Base-by-base conservation (phyloP, 129 eudicot species). In the Helichrysum umbraculigerum region DNA sequence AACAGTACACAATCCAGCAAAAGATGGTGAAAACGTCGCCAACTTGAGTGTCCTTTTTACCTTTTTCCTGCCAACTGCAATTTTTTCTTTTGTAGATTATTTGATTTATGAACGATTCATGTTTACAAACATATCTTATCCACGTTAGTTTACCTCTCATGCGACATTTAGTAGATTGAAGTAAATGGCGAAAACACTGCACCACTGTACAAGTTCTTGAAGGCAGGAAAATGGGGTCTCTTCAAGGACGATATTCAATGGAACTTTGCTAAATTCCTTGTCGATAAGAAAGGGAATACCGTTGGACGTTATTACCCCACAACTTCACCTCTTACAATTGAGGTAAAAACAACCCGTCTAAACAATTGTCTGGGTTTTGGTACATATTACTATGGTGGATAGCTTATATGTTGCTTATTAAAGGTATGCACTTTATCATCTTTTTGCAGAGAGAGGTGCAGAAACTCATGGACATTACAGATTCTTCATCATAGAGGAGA, bases 281-380 rank as follows among this genome's bases (percentile, higher is more conserved):
- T 93, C 3, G 88, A 83, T 70, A 86, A 74, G 77, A 77, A 78
- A 11, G 98, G 98, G 66, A 88, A 86, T 34, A 81, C 87, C 52
- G 89, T 88, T 33, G 89, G 83, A 83, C 96, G 96, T 67, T 93
- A 90, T 85, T 90, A 90, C 77, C 98, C 98, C 34, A 93, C 98
- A 17, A 93, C 96, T 47, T 86, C 98, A 39, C 96, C 98, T 70
- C 95, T 90, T 33, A 88, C 95, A 25, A 72, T 90, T 9, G 98
- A 90, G 92, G 98, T 93, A 81, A 78, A 68, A 73, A 7, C 61
- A 6, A 57, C 61, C 21, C 3, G 7, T 12, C 32, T 32, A 63
- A 12, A 57, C 10, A 37, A 39, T 32, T 33, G 42, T 47, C 28
- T 1, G 58, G 58, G 25, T 39, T 60, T 73, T 42, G 15, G 15